phyloP scores from a whole-genome alignment of 768 basidiomycete genomes.

The Boletales sp. region DNA sequence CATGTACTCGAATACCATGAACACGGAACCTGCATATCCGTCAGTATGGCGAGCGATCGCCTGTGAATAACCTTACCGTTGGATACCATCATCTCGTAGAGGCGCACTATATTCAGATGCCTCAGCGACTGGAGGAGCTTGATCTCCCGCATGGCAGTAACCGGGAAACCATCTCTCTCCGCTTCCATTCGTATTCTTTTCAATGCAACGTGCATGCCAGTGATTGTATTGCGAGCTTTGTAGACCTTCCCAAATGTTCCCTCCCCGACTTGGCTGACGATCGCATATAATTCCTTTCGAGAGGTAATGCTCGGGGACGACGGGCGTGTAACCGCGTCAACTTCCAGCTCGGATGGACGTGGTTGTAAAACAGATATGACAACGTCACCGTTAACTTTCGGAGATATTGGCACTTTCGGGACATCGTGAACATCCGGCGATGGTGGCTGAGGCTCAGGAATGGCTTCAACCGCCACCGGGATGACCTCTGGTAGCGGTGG shows the following conservation, averaged over 20 bases:
- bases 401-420: conserved; percentile 19
- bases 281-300: conserved; percentile 68
- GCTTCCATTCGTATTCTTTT: conserved; percentile 98
- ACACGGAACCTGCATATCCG: conserved; percentile 70
- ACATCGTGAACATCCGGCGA: conserved; percentile 19
- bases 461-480: conserved; percentile 4
- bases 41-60: conserved; percentile 4
- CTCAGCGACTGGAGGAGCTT: conserved; percentile 90
- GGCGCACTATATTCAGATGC: conserved; percentile 83
- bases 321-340: conserved; percentile 24
- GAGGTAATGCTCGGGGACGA: conserved; percentile 27
- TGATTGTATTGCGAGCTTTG: conserved; percentile 84
- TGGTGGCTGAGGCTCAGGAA: conserved; percentile 12
- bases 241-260: conserved; percentile 99
- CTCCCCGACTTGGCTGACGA: conserved; percentile 93
- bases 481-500: conserved; percentile 8
- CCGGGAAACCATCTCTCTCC: conserved; percentile 96
- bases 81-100: conserved; percentile 99
- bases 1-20: conserved; percentile 99
- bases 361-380: conserved; percentile 16
- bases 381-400: conserved; percentile 24
- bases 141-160: conserved; percentile 98
- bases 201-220: conserved; percentile 78
- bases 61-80: conserved; percentile 56
- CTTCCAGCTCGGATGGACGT: conserved; percentile 21